Evolutionary conservation across 495 filamentous ascomycete species (phyloP).

Genomic region (Cudoniella acicularis): DNA sequence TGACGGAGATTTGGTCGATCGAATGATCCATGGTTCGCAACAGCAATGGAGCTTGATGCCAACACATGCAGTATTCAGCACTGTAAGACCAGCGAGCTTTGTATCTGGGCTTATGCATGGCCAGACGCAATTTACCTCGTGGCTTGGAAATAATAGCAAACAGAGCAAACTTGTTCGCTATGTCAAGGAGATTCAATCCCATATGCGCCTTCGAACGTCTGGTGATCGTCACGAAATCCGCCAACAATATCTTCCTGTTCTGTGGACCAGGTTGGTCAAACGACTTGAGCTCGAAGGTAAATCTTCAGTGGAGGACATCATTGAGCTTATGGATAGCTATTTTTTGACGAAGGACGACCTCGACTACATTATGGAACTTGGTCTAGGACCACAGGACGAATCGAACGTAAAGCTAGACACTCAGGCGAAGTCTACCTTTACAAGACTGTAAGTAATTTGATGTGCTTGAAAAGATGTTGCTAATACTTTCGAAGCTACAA

Average conservation of each 20-base stretch:
- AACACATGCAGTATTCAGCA: slow-evolving; percentile 93
- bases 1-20: slow-evolving; percentile 92
- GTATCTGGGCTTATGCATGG: slow-evolving; percentile 69
- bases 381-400: slow-evolving; percentile 77
- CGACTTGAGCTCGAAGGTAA: slow-evolving; percentile 69
- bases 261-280: slow-evolving; percentile 81
- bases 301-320: slow-evolving; percentile 62
- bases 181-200: slow-evolving; percentile 91
- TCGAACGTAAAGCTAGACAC: slow-evolving; percentile 72
- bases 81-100: slow-evolving; percentile 87
- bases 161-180: slow-evolving; percentile 79
- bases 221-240: slow-evolving; percentile 94
- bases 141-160: slow-evolving; percentile 95
- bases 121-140: slow-evolving; percentile 69
- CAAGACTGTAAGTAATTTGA: slow-evolving; percentile 59
- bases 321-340: slow-evolving; percentile 86
- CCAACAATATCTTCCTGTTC: slow-evolving; percentile 84
- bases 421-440: slow-evolving; percentile 85
- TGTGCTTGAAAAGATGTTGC: neutral
- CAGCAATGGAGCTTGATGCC: slow-evolving; percentile 99
- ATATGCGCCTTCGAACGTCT: slow-evolving; percentile 88
- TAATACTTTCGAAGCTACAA: slow-evolving; percentile 68
- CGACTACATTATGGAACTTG: slow-evolving; percentile 87
- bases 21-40: slow-evolving; percentile 97
- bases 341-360: slow-evolving; percentile 95